Base-by-base conservation (phyloP, 257 asterid species). In the Salvia splendens region DNA sequence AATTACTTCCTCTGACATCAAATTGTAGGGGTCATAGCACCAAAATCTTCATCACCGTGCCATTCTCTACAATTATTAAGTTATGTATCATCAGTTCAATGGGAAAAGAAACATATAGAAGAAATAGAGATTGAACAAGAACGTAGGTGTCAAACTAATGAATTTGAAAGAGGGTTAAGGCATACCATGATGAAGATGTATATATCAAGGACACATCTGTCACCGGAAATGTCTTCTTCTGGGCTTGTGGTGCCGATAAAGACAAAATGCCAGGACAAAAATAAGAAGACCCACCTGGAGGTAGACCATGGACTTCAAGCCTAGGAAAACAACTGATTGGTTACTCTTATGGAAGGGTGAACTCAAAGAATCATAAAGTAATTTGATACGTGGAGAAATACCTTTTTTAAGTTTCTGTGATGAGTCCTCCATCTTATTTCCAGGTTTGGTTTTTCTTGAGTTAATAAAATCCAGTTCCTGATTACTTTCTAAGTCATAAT, bases 261-360 rank as follows among this genome's bases (percentile, higher is more conserved):
- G 72, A 61, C 80, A 65, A 40, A 67, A 75, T 64, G 72, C 83
- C 69, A 85, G 35, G 55, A 80, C 52, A 68, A 75, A 12, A 64
- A 82, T 59, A 65, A 83, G 75, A 76, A 83, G 14, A 57, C 64
- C 77, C 12, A 78, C 82, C 74, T 91, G 91, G 79, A 88, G 76
- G 70, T 77, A 73, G 67, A 81, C 74, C 65, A 86, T 61, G 45
- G 74, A 76, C 89, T 85, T 86, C 78, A 88, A 72, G 70, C 96
- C 96, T 88, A 88, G 69, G 82, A 76, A 55, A 41, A 65, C 50
- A 72, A 45, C 59, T 43, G 30, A 77, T 7, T 32, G 58, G 65
- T 75, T 70, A 75, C 33, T 54, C 59, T 65, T 63, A 17, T 36
- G 8, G 36, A 61, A 42, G 40, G 65, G 38, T 67, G 54, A 42